Evolutionary conservation across 148 eudicot genomes (phyloP), one percentile per base, ranked within the genome.

Genomic region (Euryodendron excelsum): DNA sequence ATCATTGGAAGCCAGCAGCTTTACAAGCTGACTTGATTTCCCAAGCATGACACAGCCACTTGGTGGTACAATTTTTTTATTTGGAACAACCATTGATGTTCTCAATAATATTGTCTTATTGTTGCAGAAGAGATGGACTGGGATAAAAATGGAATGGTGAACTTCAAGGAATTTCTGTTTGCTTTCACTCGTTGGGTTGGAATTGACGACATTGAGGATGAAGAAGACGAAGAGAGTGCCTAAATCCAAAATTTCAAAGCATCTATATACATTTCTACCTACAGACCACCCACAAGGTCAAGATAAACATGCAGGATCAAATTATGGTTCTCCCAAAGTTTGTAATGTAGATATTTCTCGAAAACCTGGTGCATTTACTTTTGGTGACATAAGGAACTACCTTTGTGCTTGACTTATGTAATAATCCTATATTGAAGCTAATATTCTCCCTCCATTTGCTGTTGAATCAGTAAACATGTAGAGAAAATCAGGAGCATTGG

Each of bases 71-170:
- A 3, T 72, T 33, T 72, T 33, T 27, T 33, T 17, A 7, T 18
- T 15, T 8, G 0, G n/a, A 72, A 20, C 9, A 7, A 53, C 18
- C 3, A 13, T 36, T n/a, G 77, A 23, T 5, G n/a, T 58, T 44
- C 37, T n/a, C 21, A 12, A 13, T 37, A 23, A 36, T 39, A 14
- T 15, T 12, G 13, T 73, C 25, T 33, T 34, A 25, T 56, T 72
- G 48, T 81, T 92, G 86, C 94, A 95, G 99, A 93, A 76, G 97
- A 94, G 88, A 94, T 94, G 98, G 98, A 94, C 81, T 94, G 96
- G 97, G 96, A 92, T 78, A 92, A 84, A 80, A 94, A 92, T 77
- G 98, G 98, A 81, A 92, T 87, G 92, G 97, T 94, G 77, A 92
- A 89, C 80, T 92, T 91, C 86, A 92, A 91, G 84, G 98, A 92